Conservation (phyloP, 139 green algal genomes). For the Penium margaritaceum region DNA sequence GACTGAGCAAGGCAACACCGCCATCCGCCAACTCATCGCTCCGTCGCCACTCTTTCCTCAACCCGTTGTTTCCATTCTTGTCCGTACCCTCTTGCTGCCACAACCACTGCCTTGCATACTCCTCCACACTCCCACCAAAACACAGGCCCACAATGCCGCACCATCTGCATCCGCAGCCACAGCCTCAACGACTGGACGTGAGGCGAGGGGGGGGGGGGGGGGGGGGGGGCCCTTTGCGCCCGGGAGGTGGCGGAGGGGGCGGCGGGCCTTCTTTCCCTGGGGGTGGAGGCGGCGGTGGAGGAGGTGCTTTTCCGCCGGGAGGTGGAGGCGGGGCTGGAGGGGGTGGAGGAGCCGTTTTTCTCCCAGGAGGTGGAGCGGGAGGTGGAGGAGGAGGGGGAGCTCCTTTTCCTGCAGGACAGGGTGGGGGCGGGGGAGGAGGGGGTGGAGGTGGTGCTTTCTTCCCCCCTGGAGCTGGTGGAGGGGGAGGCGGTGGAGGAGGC, state of each 20-base stretch:
- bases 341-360: background rate
- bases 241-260: conserved; percentile 30
- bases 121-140: too few relatives aligned
- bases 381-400: background rate
- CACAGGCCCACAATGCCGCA: too few relatives aligned
- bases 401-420: background rate
- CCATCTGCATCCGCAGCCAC: too few relatives aligned
- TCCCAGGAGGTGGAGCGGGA: background rate
- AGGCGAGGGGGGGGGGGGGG: background rate
- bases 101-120: too few relatives aligned
- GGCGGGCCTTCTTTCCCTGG: conserved; percentile 7
- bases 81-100: too few relatives aligned
- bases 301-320: background rate
- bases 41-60: too few relatives aligned
- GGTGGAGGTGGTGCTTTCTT: background rate
- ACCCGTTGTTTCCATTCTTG: too few relatives aligned
- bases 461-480: conserved; percentile 1
- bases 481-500: background rate
- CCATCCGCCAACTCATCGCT: too few relatives aligned
- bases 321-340: conserved; percentile 29
- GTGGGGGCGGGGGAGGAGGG: background rate
- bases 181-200: too few relatives aligned
- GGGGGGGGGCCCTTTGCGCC: conserved; percentile 6
- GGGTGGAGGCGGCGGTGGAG: conserved; percentile 4
- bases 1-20: too few relatives aligned